A percentile compares a stretch with the other conserved stretches of the same genome.
These are phyloP conservation scores for Candida ascalaphidarum DNA, from an alignment of 805 yeast species.

Conservation along the genomic window DNA sequence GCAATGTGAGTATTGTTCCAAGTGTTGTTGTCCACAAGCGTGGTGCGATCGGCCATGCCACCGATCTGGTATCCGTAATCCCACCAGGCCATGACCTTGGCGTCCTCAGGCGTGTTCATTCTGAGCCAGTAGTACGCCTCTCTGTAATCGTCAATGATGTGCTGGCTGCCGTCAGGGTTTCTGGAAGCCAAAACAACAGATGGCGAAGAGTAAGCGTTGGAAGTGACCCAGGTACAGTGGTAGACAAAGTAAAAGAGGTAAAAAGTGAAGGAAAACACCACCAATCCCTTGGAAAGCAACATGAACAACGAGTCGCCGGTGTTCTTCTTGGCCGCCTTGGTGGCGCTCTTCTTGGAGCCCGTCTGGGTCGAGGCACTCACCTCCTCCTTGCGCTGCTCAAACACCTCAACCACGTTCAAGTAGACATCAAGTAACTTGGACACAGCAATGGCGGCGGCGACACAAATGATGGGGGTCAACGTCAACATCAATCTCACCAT, in stretches of 20 bases:
- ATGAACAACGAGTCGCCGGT: constrained; percentile 15
- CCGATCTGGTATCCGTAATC: constrained; percentile 99
- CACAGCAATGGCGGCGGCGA: constrained; percentile 81
- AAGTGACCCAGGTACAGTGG: constrained; percentile 97
- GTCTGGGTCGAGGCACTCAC: constrained; percentile 5
- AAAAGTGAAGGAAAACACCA: constrained; percentile 57
- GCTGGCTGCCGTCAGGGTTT: constrained; percentile 76
- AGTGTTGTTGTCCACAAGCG: constrained; percentile 96
- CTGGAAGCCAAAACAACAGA: constrained; percentile 88
- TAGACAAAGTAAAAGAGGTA: constrained; percentile 76
- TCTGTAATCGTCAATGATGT: constrained; percentile 90
- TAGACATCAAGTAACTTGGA: constrained; percentile 80
- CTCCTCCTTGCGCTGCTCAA: constrained; percentile 8
- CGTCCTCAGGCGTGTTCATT: constrained; percentile 95
- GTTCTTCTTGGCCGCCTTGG: constrained; percentile 3
- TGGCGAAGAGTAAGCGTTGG: constrained; percentile 93
- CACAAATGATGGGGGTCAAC: constrained; percentile 93
- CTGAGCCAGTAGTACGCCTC: constrained; percentile 99
- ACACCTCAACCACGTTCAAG: constrained; percentile 48
- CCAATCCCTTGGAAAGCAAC: constrained; percentile 50
- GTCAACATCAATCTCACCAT: constrained; percentile 98
- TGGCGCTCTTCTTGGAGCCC: constrained; percentile 1
- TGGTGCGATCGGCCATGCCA: constrained; percentile 99
- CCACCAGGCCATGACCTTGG: constrained; percentile 99
- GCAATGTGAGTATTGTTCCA: constrained; percentile 99